phyloP scores from a whole-genome alignment of 108 stramenopile species.

The Nannochloropsis salina region DNA sequence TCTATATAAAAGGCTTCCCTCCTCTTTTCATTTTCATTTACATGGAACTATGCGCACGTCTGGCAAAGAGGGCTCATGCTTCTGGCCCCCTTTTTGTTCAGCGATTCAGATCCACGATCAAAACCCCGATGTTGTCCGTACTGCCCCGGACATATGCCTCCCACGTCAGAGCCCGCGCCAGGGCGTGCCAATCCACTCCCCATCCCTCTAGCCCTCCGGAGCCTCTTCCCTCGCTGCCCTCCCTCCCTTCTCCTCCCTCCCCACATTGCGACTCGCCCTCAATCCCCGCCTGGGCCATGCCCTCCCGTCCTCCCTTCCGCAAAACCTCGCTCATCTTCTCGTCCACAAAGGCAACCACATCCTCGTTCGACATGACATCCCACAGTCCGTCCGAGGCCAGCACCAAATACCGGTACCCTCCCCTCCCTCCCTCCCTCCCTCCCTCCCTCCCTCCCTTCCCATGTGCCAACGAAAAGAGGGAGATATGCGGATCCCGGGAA shows the following conservation, averaged over 20 bases:
- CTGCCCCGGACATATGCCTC: slow-evolving; percentile 85
- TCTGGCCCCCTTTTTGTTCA: neutral
- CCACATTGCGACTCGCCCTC: slow-evolving; percentile 16
- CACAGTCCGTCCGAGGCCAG: slow-evolving; percentile 90
- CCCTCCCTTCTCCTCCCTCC: slow-evolving; percentile 35
- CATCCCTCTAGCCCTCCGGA: slow-evolving; percentile 13
- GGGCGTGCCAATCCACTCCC: slow-evolving; percentile 33
- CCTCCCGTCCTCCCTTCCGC: slow-evolving; percentile 41
- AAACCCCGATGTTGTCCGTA: slow-evolving; percentile 88
- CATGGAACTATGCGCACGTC: no score
- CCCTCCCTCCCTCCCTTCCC: slow-evolving; percentile 49
- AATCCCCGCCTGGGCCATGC: neutral
- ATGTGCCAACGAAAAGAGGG: slow-evolving; percentile 57
- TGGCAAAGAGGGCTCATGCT: no score
- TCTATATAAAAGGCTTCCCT: no score
- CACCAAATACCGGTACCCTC: slow-evolving; percentile 58
- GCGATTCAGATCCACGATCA: slow-evolving; percentile 56
- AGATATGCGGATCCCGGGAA: slow-evolving; percentile 65
- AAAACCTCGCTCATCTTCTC: slow-evolving; percentile 35
- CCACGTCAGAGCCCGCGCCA: slow-evolving; percentile 33
- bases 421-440: neutral
- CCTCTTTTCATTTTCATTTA: no score
- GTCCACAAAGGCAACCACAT: slow-evolving; percentile 60
- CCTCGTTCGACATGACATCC: slow-evolving; percentile 83
- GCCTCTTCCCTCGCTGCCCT: slow-evolving; percentile 39